Conservation (phyloP, 2,329 filamentous ascomycete genomes). For the Phaeosphaeriaceae sp. region DNA sequence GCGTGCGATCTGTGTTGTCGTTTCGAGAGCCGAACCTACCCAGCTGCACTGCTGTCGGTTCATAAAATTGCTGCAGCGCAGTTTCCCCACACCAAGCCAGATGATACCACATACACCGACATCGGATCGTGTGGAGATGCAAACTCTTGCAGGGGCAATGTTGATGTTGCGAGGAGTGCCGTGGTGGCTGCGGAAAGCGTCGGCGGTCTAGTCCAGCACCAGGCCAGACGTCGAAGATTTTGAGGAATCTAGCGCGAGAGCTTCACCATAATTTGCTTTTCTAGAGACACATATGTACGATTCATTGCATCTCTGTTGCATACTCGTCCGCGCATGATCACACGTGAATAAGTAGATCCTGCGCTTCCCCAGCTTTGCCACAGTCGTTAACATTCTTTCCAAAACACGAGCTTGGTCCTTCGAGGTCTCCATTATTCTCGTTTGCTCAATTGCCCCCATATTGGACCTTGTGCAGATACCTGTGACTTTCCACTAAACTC, state of each 20-base stretch:
- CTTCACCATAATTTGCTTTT: not conserved
- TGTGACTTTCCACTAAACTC: not conserved
- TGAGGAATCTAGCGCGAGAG: not conserved
- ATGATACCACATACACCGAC: slow-evolving; percentile 16
- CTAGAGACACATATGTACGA: not conserved
- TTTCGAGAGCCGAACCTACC: slow-evolving; percentile 24
- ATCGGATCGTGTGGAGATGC: slow-evolving; percentile 18
- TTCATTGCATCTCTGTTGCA: not conserved
- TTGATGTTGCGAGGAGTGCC: slow-evolving; percentile 20
- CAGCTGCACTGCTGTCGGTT: slow-evolving; percentile 14
- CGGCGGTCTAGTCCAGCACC: slow-evolving; percentile 8
- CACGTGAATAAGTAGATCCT: not conserved
- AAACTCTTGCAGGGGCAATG: slow-evolving; percentile 10
- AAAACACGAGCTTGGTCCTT: not conserved
- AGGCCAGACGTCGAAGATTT: not conserved
- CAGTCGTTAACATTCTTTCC: not conserved
- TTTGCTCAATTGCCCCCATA: not conserved
- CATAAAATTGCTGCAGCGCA: slow-evolving; percentile 12
- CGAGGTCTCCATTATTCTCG: not conserved
- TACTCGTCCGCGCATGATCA: not conserved
- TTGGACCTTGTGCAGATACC: not conserved
- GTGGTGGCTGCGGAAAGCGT: slow-evolving; percentile 25
- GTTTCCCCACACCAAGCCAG: slow-evolving; percentile 12
- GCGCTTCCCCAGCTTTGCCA: not conserved
- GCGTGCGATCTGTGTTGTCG: slow-evolving; percentile 8